phyloP scores from a whole-genome alignment of 1,284 basidiomycete genomes.

The Fistulinella staudtii region DNA sequence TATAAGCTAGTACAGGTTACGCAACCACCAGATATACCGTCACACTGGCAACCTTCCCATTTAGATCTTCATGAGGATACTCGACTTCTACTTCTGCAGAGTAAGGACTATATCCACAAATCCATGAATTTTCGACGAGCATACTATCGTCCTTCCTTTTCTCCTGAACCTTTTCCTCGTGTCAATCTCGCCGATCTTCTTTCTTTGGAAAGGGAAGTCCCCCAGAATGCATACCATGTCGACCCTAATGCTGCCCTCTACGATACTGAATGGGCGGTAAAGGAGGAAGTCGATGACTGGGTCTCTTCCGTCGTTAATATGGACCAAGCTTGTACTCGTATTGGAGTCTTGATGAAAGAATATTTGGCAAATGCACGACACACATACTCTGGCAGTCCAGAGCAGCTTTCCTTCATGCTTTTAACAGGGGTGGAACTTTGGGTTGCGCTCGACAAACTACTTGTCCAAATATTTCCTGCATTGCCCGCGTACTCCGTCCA shows the following conservation, averaged over 20 bases:
- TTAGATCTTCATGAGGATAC: conserved; percentile 7
- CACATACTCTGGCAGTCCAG: neutral
- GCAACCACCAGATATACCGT: too few relatives aligned
- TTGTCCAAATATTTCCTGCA: conserved; percentile 32
- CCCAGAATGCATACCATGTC: conserved; percentile 7
- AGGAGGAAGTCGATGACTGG: conserved; percentile 5
- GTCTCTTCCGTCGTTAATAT: conserved; percentile 5
- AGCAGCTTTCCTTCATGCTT: conserved; percentile 29
- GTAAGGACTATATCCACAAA: conserved; percentile 22
- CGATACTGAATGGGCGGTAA: conserved; percentile 20
- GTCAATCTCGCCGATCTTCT: conserved; percentile 21
- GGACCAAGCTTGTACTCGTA: conserved; percentile 11
- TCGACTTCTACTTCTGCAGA: conserved; percentile 25
- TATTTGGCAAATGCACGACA: neutral
- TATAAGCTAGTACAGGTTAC: neutral
- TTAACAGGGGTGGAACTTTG: conserved; percentile 43
- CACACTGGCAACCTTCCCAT: neutral
- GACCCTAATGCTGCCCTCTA: conserved; percentile 26
- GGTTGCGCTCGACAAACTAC: conserved; percentile 42
- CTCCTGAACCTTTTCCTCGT: neutral
- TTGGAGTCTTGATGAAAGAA: neutral
- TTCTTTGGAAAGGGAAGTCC: conserved; percentile 13
- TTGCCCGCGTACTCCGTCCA: conserved; percentile 45
- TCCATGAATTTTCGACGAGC: neutral
- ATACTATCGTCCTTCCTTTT: neutral